Conservation (phyloP, 2,329 filamentous ascomycete species). For the Dothideomycetidae sp. region DNA sequence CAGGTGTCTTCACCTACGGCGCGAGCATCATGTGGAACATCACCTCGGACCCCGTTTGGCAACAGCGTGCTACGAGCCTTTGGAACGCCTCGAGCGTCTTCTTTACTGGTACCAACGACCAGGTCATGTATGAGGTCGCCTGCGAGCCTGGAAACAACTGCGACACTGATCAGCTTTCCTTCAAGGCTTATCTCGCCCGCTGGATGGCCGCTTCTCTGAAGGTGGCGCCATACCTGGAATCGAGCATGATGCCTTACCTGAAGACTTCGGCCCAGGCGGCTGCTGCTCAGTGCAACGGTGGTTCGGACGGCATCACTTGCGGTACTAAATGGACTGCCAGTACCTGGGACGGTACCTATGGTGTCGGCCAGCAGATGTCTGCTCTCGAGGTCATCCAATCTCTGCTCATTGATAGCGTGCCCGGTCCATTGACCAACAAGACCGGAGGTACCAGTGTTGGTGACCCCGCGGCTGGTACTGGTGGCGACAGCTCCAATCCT, state of each 20-base stretch:
- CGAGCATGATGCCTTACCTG: constrained; percentile 39
- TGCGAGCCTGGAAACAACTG: constrained; percentile 30
- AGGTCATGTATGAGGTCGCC: constrained; percentile 31
- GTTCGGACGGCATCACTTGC: constrained; percentile 30
- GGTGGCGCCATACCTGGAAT: constrained; percentile 42
- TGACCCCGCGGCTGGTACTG: constrained; percentile 29
- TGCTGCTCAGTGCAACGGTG: constrained; percentile 39
- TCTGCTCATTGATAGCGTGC: constrained; percentile 25
- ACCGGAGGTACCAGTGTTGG: constrained; percentile 40
- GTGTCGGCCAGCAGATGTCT: constrained; percentile 45
- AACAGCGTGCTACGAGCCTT: constrained; percentile 14
- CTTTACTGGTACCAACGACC: constrained; percentile 23
- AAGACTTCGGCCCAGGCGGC: constrained; percentile 40
- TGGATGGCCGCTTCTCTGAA: constrained; percentile 42
- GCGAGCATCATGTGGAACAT: constrained; percentile 34
- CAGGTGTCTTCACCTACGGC: constrained; percentile 31
- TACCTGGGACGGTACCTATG: constrained; percentile 31
- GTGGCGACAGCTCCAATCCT: constrained; percentile 16
- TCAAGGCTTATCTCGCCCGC: constrained; percentile 32
- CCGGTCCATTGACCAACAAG: constrained; percentile 31
- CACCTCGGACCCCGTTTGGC: constrained; percentile 17
- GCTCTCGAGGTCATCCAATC: constrained; percentile 39
- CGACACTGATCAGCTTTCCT: constrained; percentile 30
- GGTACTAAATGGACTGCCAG: constrained; percentile 30
- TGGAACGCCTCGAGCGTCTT: constrained; percentile 24